phyloP scores from a whole-genome alignment of 2,329 filamentous ascomycete species.

The Paecilomyces dactylethromorphus region DNA sequence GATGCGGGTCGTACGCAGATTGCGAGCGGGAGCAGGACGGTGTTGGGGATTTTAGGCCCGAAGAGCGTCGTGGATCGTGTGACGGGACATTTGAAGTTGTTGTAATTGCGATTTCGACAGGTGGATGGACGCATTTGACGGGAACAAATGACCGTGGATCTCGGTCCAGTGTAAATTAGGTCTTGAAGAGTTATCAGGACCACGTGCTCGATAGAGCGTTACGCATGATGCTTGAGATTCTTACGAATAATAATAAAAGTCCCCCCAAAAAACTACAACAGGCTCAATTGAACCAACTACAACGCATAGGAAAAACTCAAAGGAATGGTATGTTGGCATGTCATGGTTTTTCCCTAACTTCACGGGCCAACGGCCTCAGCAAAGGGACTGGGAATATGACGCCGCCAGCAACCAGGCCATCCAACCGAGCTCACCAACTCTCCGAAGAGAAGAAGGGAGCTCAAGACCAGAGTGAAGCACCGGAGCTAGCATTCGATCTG shows the following conservation, averaged over 20 bases:
- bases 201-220: neutral
- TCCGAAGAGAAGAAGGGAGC: slow-evolving; percentile 47
- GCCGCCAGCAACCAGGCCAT: slow-evolving; percentile 50
- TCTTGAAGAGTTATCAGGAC: neutral
- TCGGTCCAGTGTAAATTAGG: neutral
- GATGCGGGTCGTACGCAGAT: slow-evolving; percentile 98
- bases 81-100: slow-evolving; percentile 75
- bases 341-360: slow-evolving; percentile 89
- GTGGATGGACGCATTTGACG: neutral
- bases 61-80: slow-evolving; percentile 82
- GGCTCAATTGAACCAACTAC: neutral
- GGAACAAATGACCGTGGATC: neutral
- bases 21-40: slow-evolving; percentile 83
- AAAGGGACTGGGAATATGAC: slow-evolving; percentile 87
- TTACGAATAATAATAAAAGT: neutral
- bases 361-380: slow-evolving; percentile 83
- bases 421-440: slow-evolving; percentile 60
- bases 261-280: slow-evolving; percentile 2
- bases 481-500: slow-evolving; percentile 61
- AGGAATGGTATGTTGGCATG: slow-evolving; percentile 62
- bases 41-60: slow-evolving; percentile 76
- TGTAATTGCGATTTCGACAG: slow-evolving; percentile 45
- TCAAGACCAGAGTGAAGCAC: slow-evolving; percentile 50
- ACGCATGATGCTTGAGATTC: neutral
- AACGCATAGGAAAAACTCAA: neutral